Evolutionary conservation across 2,329 filamentous ascomycete genomes (phyloP).

Genomic region (Myriosclerotinia curreyana): DNA sequence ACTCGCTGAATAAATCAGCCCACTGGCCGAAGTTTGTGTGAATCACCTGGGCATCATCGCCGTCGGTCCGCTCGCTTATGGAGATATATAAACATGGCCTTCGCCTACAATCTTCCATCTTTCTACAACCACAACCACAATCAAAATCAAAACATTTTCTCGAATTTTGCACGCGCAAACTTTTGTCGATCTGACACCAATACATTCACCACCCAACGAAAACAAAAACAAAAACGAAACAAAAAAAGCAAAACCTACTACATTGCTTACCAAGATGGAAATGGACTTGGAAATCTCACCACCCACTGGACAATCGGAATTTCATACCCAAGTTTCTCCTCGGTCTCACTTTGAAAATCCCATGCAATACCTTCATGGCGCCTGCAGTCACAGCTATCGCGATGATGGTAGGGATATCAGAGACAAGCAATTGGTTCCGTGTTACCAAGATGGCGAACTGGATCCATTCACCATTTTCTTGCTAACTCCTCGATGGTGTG

Average conservation of each 20-base stretch:
- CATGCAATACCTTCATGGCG: slow-evolving; percentile 16
- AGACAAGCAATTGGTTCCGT: slow-evolving; percentile 15
- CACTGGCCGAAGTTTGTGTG: slow-evolving; percentile 3
- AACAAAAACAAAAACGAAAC: too few relatives aligned
- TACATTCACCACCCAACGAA: neutral
- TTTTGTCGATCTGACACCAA: neutral
- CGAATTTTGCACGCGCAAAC: neutral
- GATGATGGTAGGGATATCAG: slow-evolving; percentile 17
- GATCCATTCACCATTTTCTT: slow-evolving; percentile 11
- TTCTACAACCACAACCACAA: neutral
- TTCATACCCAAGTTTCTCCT: slow-evolving; percentile 5
- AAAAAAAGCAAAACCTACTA: neutral
- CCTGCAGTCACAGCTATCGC: slow-evolving; percentile 17
- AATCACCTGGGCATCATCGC: slow-evolving; percentile 12
- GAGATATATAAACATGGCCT: slow-evolving; percentile 5
- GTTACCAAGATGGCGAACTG: slow-evolving; percentile 4
- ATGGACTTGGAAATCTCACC: slow-evolving; percentile 11
- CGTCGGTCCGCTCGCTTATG: slow-evolving; percentile 6
- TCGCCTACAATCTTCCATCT: neutral
- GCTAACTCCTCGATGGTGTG: slow-evolving; percentile 19
- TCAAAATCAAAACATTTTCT: neutral
- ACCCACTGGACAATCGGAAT: slow-evolving; percentile 2
- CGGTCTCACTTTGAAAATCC: neutral
- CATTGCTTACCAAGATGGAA: neutral
- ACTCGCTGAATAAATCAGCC: neutral